phyloP scores from a whole-genome alignment of 179 eudicot species.

The Patellifolia procumbens region DNA sequence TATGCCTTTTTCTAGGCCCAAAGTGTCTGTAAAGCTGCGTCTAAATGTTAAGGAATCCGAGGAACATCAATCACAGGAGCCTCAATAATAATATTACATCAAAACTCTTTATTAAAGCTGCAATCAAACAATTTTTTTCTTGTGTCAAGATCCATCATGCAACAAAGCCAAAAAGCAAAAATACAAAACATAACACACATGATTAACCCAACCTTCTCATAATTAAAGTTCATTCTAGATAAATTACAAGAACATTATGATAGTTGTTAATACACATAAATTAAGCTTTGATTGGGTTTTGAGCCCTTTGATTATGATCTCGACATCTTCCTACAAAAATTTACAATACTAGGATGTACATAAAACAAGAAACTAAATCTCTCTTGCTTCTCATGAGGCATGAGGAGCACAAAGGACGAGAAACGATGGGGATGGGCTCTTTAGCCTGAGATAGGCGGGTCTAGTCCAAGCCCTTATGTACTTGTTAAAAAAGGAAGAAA shows the following conservation, averaged over 20 bases:
- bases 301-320: not conserved
- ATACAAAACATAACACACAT: not conserved
- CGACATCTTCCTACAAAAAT: slow-evolving; percentile 16
- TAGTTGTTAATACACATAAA: slow-evolving; percentile 3
- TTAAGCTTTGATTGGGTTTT: not conserved
- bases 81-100: not conserved
- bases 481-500: too few relatives aligned
- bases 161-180: slow-evolving; percentile 5
- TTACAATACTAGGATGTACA: slow-evolving; percentile 27
- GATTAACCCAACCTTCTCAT: slow-evolving; percentile 18
- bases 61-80: not conserved
- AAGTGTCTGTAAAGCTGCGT: slow-evolving; percentile 5
- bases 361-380: too few relatives aligned
- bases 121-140: not conserved
- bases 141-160: slow-evolving; percentile 7
- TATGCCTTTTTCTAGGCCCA: not conserved
- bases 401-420: too few relatives aligned
- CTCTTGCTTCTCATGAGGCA: too few relatives aligned
- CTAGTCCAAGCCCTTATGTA: too few relatives aligned
- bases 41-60: not conserved
- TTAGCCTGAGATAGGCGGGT: too few relatives aligned
- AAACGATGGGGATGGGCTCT: too few relatives aligned
- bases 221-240: not conserved
- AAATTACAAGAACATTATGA: not conserved
- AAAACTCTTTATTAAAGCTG: slow-evolving; percentile 20